Evolutionary conservation across 768 basidiomycete genomes (phyloP).

Genomic region (Termitomyces titanicus): DNA sequence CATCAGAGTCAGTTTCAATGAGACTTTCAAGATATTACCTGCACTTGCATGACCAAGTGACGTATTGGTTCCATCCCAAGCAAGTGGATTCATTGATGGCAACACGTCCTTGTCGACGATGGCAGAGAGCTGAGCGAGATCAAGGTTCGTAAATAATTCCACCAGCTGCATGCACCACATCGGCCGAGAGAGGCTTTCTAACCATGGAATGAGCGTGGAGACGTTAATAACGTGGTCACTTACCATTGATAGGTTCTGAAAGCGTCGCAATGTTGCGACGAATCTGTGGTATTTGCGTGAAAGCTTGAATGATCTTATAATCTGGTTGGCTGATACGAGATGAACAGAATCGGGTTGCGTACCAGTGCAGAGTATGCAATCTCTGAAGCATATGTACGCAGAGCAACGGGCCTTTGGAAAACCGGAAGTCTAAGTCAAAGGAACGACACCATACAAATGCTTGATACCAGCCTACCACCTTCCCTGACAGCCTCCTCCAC

Average conservation of each 20-base stretch:
- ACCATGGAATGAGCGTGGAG: not conserved
- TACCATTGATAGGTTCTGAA: not conserved
- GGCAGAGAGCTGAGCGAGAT: slow-evolving; percentile 55
- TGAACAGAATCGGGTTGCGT: slow-evolving; percentile 11
- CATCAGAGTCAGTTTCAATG: slow-evolving; percentile 1
- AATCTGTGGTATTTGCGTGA: slow-evolving; percentile 73
- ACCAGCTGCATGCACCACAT: slow-evolving; percentile 39
- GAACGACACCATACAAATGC: not conserved
- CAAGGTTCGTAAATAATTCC: slow-evolving; percentile 69
- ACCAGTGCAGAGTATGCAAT: slow-evolving; percentile 62
- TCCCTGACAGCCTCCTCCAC: slow-evolving; percentile 51
- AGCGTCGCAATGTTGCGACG: slow-evolving; percentile 37
- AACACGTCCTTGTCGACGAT: slow-evolving; percentile 52
- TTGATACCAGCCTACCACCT: slow-evolving; percentile 47
- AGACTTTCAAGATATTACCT: slow-evolving; percentile 13
- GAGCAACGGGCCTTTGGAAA: slow-evolving; percentile 57
- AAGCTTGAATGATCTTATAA: slow-evolving; percentile 46
- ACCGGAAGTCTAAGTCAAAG: not conserved
- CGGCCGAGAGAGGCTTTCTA: not conserved
- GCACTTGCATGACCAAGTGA: slow-evolving; percentile 16
- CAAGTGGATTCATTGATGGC: slow-evolving; percentile 39
- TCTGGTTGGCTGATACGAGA: not conserved
- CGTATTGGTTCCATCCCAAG: slow-evolving; percentile 28
- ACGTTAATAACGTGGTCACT: not conserved
- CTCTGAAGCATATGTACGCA: slow-evolving; percentile 52